Evolutionary conservation across 371 early-diverging fungal species (phyloP), one percentile per base, ranked within the genome.

Genomic region (Mucor racemosus): DNA sequence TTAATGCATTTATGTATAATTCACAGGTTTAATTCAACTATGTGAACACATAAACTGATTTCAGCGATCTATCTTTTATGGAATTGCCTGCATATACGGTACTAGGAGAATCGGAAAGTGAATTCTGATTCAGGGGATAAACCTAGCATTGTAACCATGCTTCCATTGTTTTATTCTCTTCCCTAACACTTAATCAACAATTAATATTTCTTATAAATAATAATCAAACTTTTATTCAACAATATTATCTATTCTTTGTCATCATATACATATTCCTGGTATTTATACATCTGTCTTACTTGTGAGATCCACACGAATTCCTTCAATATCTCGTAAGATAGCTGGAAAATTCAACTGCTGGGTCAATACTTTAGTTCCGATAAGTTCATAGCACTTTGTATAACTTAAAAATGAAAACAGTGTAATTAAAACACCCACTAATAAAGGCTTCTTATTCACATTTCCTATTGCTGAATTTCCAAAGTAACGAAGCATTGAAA

Each of bases 401-500:
- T 66, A 64, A 5, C 69, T 48, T 15, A 77, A 40, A n/a, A 80
- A 65, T 17, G 67, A 67, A 17, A 72, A 50, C 11, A 80, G 44
- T 0, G 80, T 80, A 31, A 71, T 69, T 65, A 73, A 64, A 1
- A 67, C 72, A 10, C 72, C 76, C 21, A 80, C 65, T 42, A 80
- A 46, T 4, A 77, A 54, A 6, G 80, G 80, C 9, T 74, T 73
- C 50, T 69, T 67, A 6, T 64, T 44, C 6, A 58, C 54, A 64
- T 77, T 69, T 11, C 58, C 64, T 14, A 69, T 58, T 1, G 76
- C 72, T 33, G 67, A 68, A 9, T 68, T 66, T 6, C 68, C 59
- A 59, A 77, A 77, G 39, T 74, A 61, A 2, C 65, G 63, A 8
- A 77, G 59, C 74, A 80, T 73, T 3, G 80, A 80, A n/a, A 80